Evolutionary conservation across 2,329 filamentous ascomycete genomes (phyloP), one percentile per base, ranked within the genome.

Genomic region (Colletotrichum destructivum): DNA sequence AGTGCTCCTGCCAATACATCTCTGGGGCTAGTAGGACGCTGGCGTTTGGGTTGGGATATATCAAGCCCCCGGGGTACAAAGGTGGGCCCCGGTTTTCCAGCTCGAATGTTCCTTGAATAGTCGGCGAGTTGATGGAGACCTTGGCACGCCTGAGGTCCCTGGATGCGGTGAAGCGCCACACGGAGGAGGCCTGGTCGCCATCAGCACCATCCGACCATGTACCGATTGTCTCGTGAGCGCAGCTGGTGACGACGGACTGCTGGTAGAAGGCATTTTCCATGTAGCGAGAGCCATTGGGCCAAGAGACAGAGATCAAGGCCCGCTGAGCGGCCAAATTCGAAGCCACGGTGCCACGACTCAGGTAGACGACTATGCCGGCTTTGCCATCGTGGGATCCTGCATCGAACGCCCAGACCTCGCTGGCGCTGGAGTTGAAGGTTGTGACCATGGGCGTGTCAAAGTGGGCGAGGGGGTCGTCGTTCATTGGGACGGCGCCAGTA

Each of bases 401-500:
- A 47, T 62, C 59, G 46, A 62, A 62, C 16, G 59, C 42, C 59
- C 59, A 62, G 40, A 44, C 42, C 23, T 62, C 59, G 40, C 59
- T 49, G 23, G 42, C 31, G 59, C 40, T 62, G 9, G 26, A 23
- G 23, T 62, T 65, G 52, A 72, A 74, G 18, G 49, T 57, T 18
- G 69, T 21, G n/a, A 72, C 57, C 72, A 74, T 74, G 23, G 69
- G 69, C 44, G 65, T 62, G 49, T 74, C 72, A 55, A 62, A 62
- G 23, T 46, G 59, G 26, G 40, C 26, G 35, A 62, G 42, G 42
- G 59, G 59, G 46, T 62, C 59, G 78, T 92, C 92, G 52, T 91
- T 91, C 65, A 94, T 87, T 72, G 94, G 62, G 0, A 82, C 81
- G 1, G 82, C 82, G 0, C 83, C 82, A 40, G 38, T 9, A 40